A percentile compares a stretch with the other conserved stretches of the same genome.
Evolutionary conservation across 2,329 filamentous ascomycete species (phyloP).

Genomic region (Emydomyces testavorans): DNA sequence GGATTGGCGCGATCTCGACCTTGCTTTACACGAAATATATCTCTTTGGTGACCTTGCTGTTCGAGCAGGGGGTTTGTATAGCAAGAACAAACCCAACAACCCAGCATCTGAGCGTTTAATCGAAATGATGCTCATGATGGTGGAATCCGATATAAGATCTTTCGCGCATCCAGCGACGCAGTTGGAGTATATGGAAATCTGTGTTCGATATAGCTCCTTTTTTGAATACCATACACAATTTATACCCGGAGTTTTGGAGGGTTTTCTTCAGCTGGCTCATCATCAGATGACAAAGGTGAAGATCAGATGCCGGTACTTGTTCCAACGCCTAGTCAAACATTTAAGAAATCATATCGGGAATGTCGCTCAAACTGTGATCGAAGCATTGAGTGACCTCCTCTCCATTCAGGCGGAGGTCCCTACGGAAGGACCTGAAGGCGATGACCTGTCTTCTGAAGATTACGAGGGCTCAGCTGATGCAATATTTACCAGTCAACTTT

Average conservation of each 20-base stretch:
- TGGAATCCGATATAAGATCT: constrained; percentile 75
- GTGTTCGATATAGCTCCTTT: constrained; percentile 82
- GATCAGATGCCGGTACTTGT: constrained; percentile 91
- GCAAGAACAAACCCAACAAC: constrained; percentile 70
- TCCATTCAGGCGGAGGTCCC: constrained; percentile 83
- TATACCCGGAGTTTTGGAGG: constrained; percentile 78
- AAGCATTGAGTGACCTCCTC: constrained; percentile 76
- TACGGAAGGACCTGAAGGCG: constrained; percentile 61
- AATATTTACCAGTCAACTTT: constrained; percentile 80
- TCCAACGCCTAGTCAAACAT: constrained; percentile 83
- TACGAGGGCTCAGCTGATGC: constrained; percentile 83
- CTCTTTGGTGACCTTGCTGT: constrained; percentile 91
- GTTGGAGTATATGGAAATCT: constrained; percentile 97
- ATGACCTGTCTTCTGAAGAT: constrained; percentile 92
- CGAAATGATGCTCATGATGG: constrained; percentile 91
- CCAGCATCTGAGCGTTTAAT: constrained; percentile 70
- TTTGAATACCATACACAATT: constrained; percentile 75
- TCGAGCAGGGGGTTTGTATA: constrained; percentile 72
- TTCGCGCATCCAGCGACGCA: constrained; percentile 86
- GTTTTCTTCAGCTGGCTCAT: constrained; percentile 82
- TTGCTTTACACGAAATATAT: constrained; percentile 91
- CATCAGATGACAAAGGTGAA: constrained; percentile 78
- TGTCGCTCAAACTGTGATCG: constrained; percentile 81
- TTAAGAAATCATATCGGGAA: constrained; percentile 73
- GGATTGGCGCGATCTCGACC: constrained; percentile 89